Percentiles rank a stretch among this genome's conserved stretches.
These are phyloP conservation scores for Lepidopterella palustris DNA, from an alignment of 495 filamentous ascomycete genomes.

Conservation along the genomic window DNA sequence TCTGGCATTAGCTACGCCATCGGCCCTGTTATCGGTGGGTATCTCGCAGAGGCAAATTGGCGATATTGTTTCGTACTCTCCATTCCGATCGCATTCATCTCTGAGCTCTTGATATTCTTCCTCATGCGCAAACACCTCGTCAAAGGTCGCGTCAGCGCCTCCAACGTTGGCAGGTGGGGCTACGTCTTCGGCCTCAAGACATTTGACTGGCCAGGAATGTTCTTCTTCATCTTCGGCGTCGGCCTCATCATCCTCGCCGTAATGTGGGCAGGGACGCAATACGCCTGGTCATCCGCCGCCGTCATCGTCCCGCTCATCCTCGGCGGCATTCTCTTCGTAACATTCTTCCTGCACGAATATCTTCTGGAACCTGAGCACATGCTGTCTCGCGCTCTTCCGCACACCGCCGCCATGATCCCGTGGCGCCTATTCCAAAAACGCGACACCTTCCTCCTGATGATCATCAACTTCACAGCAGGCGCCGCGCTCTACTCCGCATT, in stretches of 20 bases:
- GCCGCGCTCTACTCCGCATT: slow-evolving; percentile 49
- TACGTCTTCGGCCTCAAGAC: slow-evolving; percentile 41
- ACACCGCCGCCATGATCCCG: slow-evolving; percentile 51
- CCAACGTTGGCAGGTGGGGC: slow-evolving; percentile 8
- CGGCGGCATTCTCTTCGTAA: slow-evolving; percentile 42
- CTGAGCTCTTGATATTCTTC: slow-evolving; percentile 38
- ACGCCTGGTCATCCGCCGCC: slow-evolving; percentile 46
- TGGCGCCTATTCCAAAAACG: slow-evolving; percentile 44
- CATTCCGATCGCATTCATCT: slow-evolving; percentile 43
- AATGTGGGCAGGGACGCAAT: slow-evolving; percentile 53
- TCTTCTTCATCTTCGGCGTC: slow-evolving; percentile 52
- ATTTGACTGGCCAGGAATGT: slow-evolving; percentile 49
- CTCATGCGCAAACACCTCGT: slow-evolving; percentile 41
- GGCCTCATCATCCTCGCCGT: slow-evolving; percentile 52
- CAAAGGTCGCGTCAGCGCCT: slow-evolving; percentile 15
- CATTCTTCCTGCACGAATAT: slow-evolving; percentile 51
- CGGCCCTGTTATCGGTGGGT: slow-evolving; percentile 50
- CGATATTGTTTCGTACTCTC: slow-evolving; percentile 56
- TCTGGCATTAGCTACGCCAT: slow-evolving; percentile 46
- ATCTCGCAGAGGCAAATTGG: slow-evolving; percentile 44
- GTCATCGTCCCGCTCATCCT: slow-evolving; percentile 49
- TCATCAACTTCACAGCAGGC: slow-evolving; percentile 45
- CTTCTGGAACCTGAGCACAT: slow-evolving; percentile 44
- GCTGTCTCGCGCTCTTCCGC: slow-evolving; percentile 41
- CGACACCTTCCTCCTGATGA: slow-evolving; percentile 48